phyloP scores from a whole-genome alignment of 2,329 filamentous ascomycete species.

The Parastagonospora avenae region DNA sequence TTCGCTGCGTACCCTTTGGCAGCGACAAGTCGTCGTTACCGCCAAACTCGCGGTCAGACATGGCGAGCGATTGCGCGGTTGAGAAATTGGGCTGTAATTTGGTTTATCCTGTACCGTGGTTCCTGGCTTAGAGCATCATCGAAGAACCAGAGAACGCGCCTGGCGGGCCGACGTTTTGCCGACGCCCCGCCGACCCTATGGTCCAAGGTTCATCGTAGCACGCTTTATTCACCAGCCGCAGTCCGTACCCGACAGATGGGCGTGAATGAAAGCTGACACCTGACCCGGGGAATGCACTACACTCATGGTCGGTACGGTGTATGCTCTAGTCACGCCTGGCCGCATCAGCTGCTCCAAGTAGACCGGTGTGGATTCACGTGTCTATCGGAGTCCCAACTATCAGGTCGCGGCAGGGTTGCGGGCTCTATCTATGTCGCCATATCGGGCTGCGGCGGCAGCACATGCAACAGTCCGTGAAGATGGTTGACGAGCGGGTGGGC shows the following conservation, averaged over 20 bases:
- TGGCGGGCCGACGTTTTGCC: conserved; percentile 1
- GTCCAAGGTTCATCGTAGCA: no score
- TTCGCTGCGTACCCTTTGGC: conserved; percentile 43
- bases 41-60: conserved; percentile 52
- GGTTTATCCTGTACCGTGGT: conserved; percentile 3
- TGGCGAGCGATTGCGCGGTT: conserved; percentile 30
- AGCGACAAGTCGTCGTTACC: conserved; percentile 51
- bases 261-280: no score
- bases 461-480: conserved; percentile 12
- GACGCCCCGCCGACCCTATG: background rate
- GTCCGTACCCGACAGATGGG: background rate
- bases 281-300: no score
- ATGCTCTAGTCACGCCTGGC: no score
- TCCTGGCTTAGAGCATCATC: background rate
- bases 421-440: conserved; percentile 8
- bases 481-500: conserved; percentile 11
- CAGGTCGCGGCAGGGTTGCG: conserved; percentile 9
- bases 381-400: conserved; percentile 1
- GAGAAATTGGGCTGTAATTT: conserved; percentile 2
- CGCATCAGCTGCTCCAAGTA: conserved; percentile 2
- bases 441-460: conserved; percentile 15
- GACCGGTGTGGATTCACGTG: conserved; percentile 11
- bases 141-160: background rate
- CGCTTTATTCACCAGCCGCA: background rate
- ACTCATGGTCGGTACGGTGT: no score